A percentile compares a stretch with the other conserved stretches of the same genome.
These are phyloP conservation scores for Spinacia oleracea DNA, from an alignment of 179 eudicot species.

Conservation along the genomic window DNA sequence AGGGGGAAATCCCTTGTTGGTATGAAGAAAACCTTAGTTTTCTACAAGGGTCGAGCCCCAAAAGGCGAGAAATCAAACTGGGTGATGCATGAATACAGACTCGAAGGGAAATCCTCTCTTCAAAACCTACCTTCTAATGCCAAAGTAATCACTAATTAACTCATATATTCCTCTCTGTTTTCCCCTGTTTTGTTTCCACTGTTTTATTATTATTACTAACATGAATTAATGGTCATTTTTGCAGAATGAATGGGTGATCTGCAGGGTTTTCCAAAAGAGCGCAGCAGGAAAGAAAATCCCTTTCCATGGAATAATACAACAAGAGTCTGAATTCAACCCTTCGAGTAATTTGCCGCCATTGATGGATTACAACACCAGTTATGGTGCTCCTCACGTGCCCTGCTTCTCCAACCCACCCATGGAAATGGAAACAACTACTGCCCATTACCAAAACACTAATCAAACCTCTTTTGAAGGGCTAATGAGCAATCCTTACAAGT, in stretches of 20 bases:
- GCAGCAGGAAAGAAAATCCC: conserved; percentile 58
- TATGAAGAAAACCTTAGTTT: conserved; percentile 92
- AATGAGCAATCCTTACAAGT: conserved; percentile 29
- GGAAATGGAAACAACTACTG: conserved; percentile 28
- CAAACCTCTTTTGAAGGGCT: conserved; percentile 16
- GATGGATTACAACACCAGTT: conserved; percentile 40
- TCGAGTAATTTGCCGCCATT: conserved; percentile 54
- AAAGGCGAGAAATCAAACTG: conserved; percentile 87
- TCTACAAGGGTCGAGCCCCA: conserved; percentile 88
- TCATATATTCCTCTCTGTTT: too few relatives aligned
- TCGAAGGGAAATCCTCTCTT: conserved; percentile 65
- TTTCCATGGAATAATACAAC: conserved; percentile 40
- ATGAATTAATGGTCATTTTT: conserved; percentile 12
- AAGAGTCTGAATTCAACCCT: conserved; percentile 38
- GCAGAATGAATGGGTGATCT: conserved; percentile 97
- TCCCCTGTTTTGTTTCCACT: conserved; percentile 22
- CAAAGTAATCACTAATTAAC: conserved; percentile 52
- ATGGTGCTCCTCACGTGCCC: conserved; percentile 59
- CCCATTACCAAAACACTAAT: conserved; percentile 26
- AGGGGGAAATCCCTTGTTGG: conserved; percentile 68
- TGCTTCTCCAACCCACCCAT: conserved; percentile 91
- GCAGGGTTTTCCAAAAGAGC: conserved; percentile 72
- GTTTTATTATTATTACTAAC: conserved; percentile 10
- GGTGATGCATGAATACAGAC: conserved; percentile 87
- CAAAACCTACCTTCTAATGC: conserved; percentile 57